These are phyloP conservation scores for Roridomyces roridus DNA, from an alignment of 768 basidiomycete genomes.

Conservation along the genomic window DNA sequence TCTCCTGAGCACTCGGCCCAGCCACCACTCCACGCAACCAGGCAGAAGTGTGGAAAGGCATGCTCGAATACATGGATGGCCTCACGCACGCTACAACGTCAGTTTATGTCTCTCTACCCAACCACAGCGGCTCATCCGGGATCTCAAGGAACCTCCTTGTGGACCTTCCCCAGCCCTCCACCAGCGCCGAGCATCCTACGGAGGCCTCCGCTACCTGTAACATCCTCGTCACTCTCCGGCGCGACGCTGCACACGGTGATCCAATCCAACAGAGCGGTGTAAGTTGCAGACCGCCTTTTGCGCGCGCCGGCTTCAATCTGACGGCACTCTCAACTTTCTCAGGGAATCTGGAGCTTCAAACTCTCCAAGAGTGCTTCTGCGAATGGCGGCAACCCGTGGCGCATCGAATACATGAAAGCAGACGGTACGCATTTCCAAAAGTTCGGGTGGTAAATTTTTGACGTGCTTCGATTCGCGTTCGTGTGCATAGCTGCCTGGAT, in stretches of 20 bases:
- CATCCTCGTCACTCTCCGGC: neutral
- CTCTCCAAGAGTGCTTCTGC: neutral
- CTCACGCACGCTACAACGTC: neutral
- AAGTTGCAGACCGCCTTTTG: neutral
- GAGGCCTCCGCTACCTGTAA: neutral
- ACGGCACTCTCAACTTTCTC: neutral
- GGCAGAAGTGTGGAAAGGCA: neutral
- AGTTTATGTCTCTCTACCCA: too few species aligned
- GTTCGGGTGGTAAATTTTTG: too few species aligned
- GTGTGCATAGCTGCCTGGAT: neutral
- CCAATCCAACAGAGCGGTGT: neutral
- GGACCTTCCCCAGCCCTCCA: neutral
- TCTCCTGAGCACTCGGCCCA: neutral
- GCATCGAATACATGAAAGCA: neutral
- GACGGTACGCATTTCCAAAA: neutral
- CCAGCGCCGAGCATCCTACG: neutral
- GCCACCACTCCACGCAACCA: neutral
- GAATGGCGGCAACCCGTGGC: neutral
- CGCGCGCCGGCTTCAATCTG: neutral
- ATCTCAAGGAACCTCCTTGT: too few species aligned
- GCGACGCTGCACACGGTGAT: neutral
- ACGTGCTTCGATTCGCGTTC: too few species aligned
- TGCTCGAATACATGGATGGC: neutral
- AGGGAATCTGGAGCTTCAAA: neutral
- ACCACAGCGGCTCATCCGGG: neutral